Base-by-base conservation (phyloP, 495 filamentous ascomycete genomes). In the Hypoxylon fragiforme region DNA sequence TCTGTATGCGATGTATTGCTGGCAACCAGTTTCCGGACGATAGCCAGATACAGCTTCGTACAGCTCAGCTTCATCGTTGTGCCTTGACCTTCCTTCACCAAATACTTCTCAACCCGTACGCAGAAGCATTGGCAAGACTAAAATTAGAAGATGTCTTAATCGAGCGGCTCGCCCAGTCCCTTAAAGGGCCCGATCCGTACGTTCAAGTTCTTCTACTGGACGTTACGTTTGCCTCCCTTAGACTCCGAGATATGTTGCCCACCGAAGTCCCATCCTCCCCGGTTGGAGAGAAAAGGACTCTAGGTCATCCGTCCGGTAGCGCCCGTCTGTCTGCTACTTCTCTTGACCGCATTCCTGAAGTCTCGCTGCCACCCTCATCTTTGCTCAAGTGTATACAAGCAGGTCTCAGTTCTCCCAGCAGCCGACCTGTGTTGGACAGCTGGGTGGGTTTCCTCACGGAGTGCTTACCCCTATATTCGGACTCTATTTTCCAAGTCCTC, bases 361-460 rank as follows among this genome's bases (percentile, higher is more conserved):
- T 62, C 1, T 69, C 67, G 32, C 75, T 81, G 2, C 89, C 90
- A n/a, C 89, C 90, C 2, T 77, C 84, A 2, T 79, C 85, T 28
- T 74, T 98, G 22, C 70, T 97, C 7, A 88, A 89, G 46, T 95
- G 90, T 63, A 80, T 99, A 30, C 80, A 89, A 22, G 83, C 82
- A 34, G 94, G 90, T 3, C 87, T 99, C 53, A 83, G 89, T 40
- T 88, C 90, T 12, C 63, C 77, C 9, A 86, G 79, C 43, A 91
- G 87, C 47, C 83, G 89, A 14, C 79, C 83, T 14, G 85, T 92
- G 15, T 75, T 99, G 24, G 91, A 97, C 51, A 89, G 87, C 56
- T 99, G 94, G 94, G 83, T 96, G 15, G 77, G 81, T 28, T 88
- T 99, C 43, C 78, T 99, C n/a, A 80, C 83, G 14, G 86, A 91